These are phyloP conservation scores for Yamadazyma triangularis DNA, from an alignment of 1,139 yeast species.

Conservation along the genomic window DNA sequence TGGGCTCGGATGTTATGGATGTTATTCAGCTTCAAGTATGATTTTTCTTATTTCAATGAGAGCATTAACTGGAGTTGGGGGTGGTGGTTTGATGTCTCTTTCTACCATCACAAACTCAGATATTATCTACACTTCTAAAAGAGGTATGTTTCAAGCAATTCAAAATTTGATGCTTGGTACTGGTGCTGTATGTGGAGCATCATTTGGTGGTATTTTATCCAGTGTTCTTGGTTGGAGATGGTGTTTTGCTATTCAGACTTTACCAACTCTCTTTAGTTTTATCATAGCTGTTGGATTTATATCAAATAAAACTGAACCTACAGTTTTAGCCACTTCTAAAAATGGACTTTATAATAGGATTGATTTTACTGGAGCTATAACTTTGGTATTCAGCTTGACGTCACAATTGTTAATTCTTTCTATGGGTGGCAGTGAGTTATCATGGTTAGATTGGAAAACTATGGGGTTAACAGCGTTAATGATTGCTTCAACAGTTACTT, in stretches of 20 bases:
- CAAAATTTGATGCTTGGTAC: constrained; percentile 21
- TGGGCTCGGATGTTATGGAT: constrained; percentile 28
- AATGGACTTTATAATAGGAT: constrained; percentile 11
- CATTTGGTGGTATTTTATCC: constrained; percentile 21
- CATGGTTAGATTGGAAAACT: constrained; percentile 14
- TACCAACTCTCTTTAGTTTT: constrained; percentile 15
- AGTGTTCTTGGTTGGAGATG: constrained; percentile 25
- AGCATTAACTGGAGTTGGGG: constrained; percentile 27
- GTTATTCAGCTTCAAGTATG: constrained; percentile 17
- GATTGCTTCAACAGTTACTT: constrained; percentile 7
- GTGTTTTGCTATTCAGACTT: constrained; percentile 16
- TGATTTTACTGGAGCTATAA: constrained; percentile 17
- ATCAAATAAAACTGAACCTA: constrained; percentile 2
- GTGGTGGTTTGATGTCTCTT: constrained; percentile 27
- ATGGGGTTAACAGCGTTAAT: constrained; percentile 7
- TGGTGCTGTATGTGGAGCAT: constrained; percentile 23
- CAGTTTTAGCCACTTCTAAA: constrained; percentile 1
- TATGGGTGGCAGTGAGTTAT: constrained; percentile 18
- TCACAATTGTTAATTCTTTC: constrained; percentile 24
- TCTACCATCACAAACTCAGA: constrained; percentile 28
- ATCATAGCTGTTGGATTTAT: constrained; percentile 13
- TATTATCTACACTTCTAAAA: constrained; percentile 19
- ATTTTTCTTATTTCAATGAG: constrained; percentile 11
- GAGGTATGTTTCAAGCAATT: constrained; percentile 25
- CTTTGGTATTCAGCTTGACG: constrained; percentile 20